Evolutionary conservation across 2,329 filamentous ascomycete species (phyloP).

Genomic region (Hypoxylon sp.): DNA sequence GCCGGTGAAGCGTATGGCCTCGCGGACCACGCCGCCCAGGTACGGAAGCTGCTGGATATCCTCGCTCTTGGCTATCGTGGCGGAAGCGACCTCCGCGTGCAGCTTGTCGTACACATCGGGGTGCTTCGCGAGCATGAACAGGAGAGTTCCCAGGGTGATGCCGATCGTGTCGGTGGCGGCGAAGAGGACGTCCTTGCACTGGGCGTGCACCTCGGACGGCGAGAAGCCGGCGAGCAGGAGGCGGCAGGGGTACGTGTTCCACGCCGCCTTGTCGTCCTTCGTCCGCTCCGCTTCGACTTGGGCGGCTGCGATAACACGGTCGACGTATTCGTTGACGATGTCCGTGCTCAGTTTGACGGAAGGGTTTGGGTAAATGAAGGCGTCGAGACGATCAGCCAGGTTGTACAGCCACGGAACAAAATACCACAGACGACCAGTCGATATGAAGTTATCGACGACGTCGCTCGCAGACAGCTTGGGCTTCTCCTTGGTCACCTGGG

Average conservation of each 20-base stretch:
- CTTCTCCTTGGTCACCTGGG: background rate
- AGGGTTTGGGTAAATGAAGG: background rate
- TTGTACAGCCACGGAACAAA: background rate
- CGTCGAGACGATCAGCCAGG: background rate
- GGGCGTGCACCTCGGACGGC: background rate
- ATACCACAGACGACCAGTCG: background rate
- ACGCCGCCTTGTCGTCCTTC: background rate
- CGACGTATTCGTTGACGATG: background rate
- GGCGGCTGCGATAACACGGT: background rate
- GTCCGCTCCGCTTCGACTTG: background rate
- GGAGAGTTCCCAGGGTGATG: background rate
- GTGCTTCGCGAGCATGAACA: background rate
- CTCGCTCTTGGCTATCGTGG: slow-evolving; percentile 21
- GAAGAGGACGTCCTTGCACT: background rate
- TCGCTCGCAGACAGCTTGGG: background rate
- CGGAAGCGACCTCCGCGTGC: background rate
- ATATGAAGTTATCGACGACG: background rate
- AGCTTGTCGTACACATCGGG: background rate
- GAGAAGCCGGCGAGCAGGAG: background rate
- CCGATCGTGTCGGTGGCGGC: background rate
- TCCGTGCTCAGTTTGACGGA: background rate
- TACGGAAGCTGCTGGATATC: slow-evolving; percentile 41
- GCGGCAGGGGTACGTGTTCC: background rate
- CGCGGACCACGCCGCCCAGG: slow-evolving; percentile 1
- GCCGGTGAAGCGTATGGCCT: background rate